Base-by-base conservation (phyloP, 2,329 filamentous ascomycete genomes). In the Cordyceps cateniannulata region DNA sequence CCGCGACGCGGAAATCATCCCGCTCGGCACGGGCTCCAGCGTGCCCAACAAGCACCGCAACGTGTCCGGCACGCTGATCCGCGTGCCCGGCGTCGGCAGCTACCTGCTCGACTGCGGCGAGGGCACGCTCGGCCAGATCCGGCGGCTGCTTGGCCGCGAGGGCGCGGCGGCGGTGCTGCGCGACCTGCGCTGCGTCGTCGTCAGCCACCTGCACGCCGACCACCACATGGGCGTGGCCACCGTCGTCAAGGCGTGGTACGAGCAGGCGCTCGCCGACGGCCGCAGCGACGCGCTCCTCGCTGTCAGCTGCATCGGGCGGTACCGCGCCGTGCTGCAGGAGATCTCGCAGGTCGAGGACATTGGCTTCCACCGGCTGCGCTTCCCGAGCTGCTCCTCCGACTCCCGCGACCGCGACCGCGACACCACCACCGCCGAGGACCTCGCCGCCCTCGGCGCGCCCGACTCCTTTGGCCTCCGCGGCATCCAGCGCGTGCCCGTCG, bases 141-240 rank as follows among this genome's bases (percentile, higher is more conserved):
- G 85, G 62, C 88, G 95, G 55, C 79, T 90, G 0, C 93, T 89
- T 68, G 80, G 82, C 6, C 76, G 80, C 0, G 79, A 85, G 5
- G 82, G 90, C 65, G 77, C 93, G 3, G 78, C 78, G 29, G 79
- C 86, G n/a, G 80, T 96, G 14, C 77, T 99, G n/a, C 81, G 79
- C 62, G 86, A 96, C 64, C 79, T 99, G 48, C 88, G 87, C 59
- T 84, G 86, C 66, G 87, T 99, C 64, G 96, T 91, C 85, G 95
- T 99, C 74, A 96, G 91, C 72, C 95, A 99, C 75, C 79, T 96
- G 64, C 95, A 99, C 73, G 95, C 95, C 5, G 95, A 99, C 75
- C 95, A 99, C 74, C 95, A 98, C 70, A 82, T 99, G 22, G 95
- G 95, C 29, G 90, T 86, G 1, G 81, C 85, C n/a, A 84, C 86